phyloP scores from a whole-genome alignment of 305 asterid species.

The Andrographis paniculata region DNA sequence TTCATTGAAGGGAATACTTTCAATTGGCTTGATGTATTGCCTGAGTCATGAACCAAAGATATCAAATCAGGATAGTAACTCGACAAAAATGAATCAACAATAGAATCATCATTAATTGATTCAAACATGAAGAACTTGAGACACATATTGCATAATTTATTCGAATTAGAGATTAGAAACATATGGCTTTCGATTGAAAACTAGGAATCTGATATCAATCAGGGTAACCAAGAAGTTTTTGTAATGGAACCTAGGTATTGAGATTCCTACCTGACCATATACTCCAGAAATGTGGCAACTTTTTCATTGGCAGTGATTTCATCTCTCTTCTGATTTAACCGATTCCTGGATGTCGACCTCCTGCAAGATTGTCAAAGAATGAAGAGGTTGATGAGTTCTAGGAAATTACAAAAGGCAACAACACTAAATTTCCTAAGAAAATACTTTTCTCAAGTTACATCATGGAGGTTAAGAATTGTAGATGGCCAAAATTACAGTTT shows the following conservation, averaged over 20 bases:
- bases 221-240: too few species aligned
- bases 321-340: conserved; percentile 25
- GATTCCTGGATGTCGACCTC: conserved; percentile 40
- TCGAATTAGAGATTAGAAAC: too few species aligned
- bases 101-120: neutral
- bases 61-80: conserved; percentile 11
- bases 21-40: conserved; percentile 57
- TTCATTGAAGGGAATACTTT: conserved; percentile 54
- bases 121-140: too few species aligned
- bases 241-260: too few species aligned
- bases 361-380: conserved; percentile 29
- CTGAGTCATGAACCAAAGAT: conserved; percentile 38
- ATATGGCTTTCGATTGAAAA: too few species aligned
- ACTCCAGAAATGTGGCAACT: conserved; percentile 36
- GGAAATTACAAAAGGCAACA: conserved; percentile 2
- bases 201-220: too few species aligned
- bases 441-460: conserved; percentile 9
- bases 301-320: conserved; percentile 3
- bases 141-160: too few species aligned
- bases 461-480: conserved; percentile 2
- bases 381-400: conserved; percentile 12
- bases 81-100: conserved; percentile 8
- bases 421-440: too few species aligned
- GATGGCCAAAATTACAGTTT: too few species aligned
- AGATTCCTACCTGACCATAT: conserved; percentile 62